These are phyloP conservation scores for Microthyrium microscopicum DNA, from an alignment of 2,329 filamentous ascomycete genomes.

Conservation along the genomic window DNA sequence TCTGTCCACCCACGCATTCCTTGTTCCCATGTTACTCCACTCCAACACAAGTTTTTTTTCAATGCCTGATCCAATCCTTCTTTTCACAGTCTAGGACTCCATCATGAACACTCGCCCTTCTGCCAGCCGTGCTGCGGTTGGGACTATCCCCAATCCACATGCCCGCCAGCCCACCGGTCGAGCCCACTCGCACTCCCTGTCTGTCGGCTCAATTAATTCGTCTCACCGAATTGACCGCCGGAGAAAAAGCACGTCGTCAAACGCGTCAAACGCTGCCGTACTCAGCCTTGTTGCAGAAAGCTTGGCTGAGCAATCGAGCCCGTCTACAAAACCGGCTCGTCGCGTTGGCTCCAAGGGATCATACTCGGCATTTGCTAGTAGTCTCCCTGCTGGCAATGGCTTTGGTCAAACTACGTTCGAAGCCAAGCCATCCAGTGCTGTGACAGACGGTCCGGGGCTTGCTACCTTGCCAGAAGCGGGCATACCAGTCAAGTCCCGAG, in stretches of 20 bases:
- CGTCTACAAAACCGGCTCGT: slow-evolving; percentile 41
- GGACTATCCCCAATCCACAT: too few relatives aligned
- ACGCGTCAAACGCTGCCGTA: slow-evolving; percentile 55
- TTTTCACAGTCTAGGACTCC: too few relatives aligned
- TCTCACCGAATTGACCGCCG: slow-evolving; percentile 78
- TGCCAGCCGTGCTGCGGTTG: too few relatives aligned
- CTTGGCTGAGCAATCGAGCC: slow-evolving; percentile 41
- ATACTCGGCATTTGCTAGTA: slow-evolving; percentile 1
- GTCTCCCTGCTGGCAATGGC: slow-evolving; percentile 2
- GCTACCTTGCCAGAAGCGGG: slow-evolving; percentile 25
- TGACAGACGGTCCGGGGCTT: slow-evolving; percentile 53
- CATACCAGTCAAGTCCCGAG: slow-evolving; percentile 32
- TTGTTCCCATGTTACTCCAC: too few relatives aligned
- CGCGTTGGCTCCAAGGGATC: neutral
- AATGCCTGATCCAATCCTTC: too few relatives aligned
- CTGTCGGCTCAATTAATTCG: slow-evolving; percentile 65
- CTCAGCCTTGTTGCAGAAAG: slow-evolving; percentile 46
- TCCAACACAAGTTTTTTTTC: too few relatives aligned
- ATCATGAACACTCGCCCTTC: too few relatives aligned
- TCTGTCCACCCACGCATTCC: too few relatives aligned
- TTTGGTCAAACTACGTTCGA: slow-evolving; percentile 5
- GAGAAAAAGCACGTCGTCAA: slow-evolving; percentile 76
- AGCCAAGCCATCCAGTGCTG: slow-evolving; percentile 39
- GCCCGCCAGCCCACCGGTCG: too few relatives aligned
- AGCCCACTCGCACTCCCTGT: slow-evolving; percentile 73